phyloP scores from a whole-genome alignment of 768 basidiomycete species.

The Lactifluus volemus region DNA sequence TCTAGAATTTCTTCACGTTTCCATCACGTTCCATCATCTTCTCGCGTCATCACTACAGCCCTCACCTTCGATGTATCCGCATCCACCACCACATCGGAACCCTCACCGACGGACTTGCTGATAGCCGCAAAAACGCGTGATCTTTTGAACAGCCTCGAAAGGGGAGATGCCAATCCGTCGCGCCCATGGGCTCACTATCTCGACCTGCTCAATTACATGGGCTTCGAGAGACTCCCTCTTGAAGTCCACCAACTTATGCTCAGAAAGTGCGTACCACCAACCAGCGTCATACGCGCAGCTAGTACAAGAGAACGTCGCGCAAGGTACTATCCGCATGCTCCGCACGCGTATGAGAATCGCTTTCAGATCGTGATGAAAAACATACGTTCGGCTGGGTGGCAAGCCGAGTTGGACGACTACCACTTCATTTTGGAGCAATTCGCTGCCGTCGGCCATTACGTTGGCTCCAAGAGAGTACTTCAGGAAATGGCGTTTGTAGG shows the following conservation, averaged over 20 bases:
- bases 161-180: conserved; percentile 27
- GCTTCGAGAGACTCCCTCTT: conserved; percentile 45
- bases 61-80: background rate
- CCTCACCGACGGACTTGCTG: conserved; percentile 14
- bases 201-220: conserved; percentile 43
- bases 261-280: conserved; percentile 50
- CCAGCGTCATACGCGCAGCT: conserved; percentile 36
- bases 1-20: background rate
- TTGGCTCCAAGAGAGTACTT: conserved; percentile 52
- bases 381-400: conserved; percentile 46
- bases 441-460: conserved; percentile 62
- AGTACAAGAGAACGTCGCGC: conserved; percentile 35
- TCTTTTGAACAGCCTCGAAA: conserved; percentile 12
- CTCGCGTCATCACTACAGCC: conserved; percentile 2
- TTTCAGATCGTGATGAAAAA: conserved; percentile 61
- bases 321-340: conserved; percentile 29
- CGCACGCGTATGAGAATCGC: conserved; percentile 57
- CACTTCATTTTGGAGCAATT: conserved; percentile 69
- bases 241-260: conserved; percentile 63
- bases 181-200: conserved; percentile 60
- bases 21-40: background rate
- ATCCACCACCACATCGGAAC: background rate
- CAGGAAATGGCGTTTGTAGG: conserved; percentile 43
- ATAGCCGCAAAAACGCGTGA: conserved; percentile 16
- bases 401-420: conserved; percentile 52